These are phyloP conservation scores for Neonectria sp. DNA, from an alignment of 2,329 filamentous ascomycete genomes.

Conservation along the genomic window DNA sequence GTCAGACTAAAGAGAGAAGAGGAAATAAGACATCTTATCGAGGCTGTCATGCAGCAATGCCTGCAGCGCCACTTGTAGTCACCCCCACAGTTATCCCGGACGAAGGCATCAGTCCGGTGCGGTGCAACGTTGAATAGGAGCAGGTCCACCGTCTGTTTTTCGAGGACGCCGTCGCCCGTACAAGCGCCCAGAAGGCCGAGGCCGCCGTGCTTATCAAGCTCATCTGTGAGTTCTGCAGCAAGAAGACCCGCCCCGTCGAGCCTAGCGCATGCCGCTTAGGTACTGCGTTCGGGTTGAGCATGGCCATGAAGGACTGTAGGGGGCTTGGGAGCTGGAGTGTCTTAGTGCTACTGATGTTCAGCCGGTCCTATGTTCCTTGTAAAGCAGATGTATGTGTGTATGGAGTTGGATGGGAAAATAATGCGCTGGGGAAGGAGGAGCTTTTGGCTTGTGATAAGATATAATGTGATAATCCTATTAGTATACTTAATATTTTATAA, in stretches of 20 bases:
- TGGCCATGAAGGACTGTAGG: constrained; percentile 59
- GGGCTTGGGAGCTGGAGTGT: constrained; percentile 67
- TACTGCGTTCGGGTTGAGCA: constrained; percentile 50
- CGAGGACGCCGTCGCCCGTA: constrained; percentile 69
- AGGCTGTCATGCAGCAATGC: too few species aligned
- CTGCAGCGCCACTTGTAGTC: too few species aligned
- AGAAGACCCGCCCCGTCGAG: constrained; percentile 51
- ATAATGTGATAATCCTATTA: constrained; percentile 37
- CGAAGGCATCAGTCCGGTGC: constrained; percentile 69
- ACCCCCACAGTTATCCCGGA: constrained; percentile 42
- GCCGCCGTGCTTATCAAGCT: constrained; percentile 73
- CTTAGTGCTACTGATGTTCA: constrained; percentile 74
- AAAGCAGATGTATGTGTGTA: constrained; percentile 7
- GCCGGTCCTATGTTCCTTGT: constrained; percentile 53
- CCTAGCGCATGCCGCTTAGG: constrained; percentile 53
- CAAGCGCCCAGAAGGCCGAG: constrained; percentile 70
- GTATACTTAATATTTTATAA: too few species aligned
- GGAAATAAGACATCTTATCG: too few species aligned
- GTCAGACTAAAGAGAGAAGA: too few species aligned
- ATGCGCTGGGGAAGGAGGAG: constrained; percentile 23
- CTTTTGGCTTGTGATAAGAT: constrained; percentile 51
- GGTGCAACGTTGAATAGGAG: constrained; percentile 71
- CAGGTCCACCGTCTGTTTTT: constrained; percentile 69
- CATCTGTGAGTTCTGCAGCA: constrained; percentile 64
- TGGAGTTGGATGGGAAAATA: constrained; percentile 19